phyloP scores from a whole-genome alignment of 139 green algal genomes.

The Chlorella sp. region DNA sequence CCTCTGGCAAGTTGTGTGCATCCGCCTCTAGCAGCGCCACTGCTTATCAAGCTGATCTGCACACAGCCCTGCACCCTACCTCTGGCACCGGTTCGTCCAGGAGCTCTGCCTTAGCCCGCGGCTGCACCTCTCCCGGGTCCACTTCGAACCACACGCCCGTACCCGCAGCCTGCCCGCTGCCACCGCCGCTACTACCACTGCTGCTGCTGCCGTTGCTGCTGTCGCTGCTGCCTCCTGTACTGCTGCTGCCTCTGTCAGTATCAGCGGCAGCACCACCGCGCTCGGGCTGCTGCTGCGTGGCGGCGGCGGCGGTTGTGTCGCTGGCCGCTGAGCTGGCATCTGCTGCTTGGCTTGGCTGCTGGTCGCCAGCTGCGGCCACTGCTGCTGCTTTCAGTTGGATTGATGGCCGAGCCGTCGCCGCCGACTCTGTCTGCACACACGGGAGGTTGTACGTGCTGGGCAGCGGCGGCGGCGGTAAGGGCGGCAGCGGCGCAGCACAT shows the following conservation, averaged over 20 bases:
- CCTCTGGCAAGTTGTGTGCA: too few relatives aligned
- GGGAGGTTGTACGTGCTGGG: too few relatives aligned
- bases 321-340: too few relatives aligned
- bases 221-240: not conserved
- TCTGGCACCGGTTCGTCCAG: slow-evolving; percentile 25
- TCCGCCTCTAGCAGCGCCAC: not conserved
- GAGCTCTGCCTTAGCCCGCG: not conserved
- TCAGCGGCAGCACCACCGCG: not conserved
- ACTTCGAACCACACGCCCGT: slow-evolving; percentile 3
- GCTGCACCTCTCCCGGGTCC: not conserved
- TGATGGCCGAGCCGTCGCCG: too few relatives aligned
- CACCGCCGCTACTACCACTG: not conserved
- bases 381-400: too few relatives aligned
- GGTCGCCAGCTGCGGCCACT: too few relatives aligned
- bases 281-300: not conserved
- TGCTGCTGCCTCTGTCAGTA: not conserved
- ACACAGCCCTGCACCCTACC: not conserved
- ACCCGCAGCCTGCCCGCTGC: not conserved
- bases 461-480: too few relatives aligned
- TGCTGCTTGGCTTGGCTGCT: too few relatives aligned
- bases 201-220: not conserved
- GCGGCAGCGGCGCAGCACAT: too few relatives aligned
- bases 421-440: too few relatives aligned
- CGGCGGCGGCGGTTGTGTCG: too few relatives aligned
- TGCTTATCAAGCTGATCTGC: not conserved